Evolutionary conservation across 176 grass and related monocot species (phyloP).

Genomic region (Triticum turgidum): DNA sequence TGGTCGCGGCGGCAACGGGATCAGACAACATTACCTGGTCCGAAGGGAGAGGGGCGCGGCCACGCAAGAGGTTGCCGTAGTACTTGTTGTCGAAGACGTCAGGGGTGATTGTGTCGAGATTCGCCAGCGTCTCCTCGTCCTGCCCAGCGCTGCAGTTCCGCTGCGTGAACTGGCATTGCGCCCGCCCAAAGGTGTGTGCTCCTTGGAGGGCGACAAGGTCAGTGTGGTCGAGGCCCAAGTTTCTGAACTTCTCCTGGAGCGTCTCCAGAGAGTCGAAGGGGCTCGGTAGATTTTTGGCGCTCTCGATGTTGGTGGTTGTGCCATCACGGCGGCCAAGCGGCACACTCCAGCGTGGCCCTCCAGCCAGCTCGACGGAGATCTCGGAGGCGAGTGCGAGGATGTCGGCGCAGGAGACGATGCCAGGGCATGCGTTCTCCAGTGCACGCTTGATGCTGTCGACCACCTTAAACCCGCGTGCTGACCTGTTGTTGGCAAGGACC

Average conservation of each 20-base stretch:
- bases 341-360: not conserved
- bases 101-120: not conserved
- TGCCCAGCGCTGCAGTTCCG: not conserved
- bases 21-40: not conserved
- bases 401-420: not conserved
- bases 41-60: not conserved
- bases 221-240: not conserved
- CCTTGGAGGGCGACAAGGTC: not conserved
- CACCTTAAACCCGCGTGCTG: not conserved
- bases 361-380: not conserved
- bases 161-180: not conserved
- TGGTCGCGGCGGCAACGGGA: not conserved
- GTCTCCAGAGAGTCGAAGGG: not conserved
- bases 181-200: not conserved
- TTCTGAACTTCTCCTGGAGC: not conserved
- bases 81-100: not conserved
- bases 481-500: not conserved
- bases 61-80: not conserved
- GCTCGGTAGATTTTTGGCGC: not conserved
- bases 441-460: not conserved
- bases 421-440: not conserved
- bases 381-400: not conserved
- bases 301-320: not conserved
- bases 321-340: not conserved
- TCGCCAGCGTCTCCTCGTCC: not conserved